phyloP scores from a whole-genome alignment of 129 eudicot genomes.

The Apium graveolens region DNA sequence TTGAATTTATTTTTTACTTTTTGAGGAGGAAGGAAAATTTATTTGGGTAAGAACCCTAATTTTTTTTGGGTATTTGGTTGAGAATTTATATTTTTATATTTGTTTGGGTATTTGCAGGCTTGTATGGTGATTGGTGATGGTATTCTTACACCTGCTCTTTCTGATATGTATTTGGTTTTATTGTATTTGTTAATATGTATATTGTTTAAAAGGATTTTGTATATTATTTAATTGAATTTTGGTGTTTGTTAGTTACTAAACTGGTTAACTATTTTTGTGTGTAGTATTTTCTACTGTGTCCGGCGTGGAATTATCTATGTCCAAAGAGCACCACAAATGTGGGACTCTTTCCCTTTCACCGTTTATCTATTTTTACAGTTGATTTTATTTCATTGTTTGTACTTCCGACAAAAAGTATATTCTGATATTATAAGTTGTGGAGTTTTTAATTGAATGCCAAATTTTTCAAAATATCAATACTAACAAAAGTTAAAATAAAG shows the following conservation, averaged over 20 bases:
- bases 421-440: not conserved
- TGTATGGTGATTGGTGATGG: slow-evolving; percentile 99
- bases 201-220: too few species aligned
- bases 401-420: not conserved
- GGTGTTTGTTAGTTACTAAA: not conserved
- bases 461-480: not conserved
- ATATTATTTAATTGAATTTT: not conserved
- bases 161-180: slow-evolving; percentile 38
- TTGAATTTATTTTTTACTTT: too few species aligned
- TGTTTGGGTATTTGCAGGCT: too few species aligned
- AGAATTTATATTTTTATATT: too few species aligned
- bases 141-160: slow-evolving; percentile 84
- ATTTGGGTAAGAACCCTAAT: too few species aligned
- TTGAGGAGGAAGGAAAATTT: too few species aligned
- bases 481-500: not conserved
- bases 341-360: slow-evolving; percentile 15
- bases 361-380: not conserved
- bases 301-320: slow-evolving; percentile 76
- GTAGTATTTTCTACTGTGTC: slow-evolving; percentile 95
- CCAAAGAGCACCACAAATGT: slow-evolving; percentile 94
- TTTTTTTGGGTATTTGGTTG: too few species aligned
- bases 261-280: not conserved
- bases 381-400: not conserved
- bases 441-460: not conserved
- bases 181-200: not conserved